Conservation (phyloP, 75 land plant genomes). For the Pinus albicaulis region DNA sequence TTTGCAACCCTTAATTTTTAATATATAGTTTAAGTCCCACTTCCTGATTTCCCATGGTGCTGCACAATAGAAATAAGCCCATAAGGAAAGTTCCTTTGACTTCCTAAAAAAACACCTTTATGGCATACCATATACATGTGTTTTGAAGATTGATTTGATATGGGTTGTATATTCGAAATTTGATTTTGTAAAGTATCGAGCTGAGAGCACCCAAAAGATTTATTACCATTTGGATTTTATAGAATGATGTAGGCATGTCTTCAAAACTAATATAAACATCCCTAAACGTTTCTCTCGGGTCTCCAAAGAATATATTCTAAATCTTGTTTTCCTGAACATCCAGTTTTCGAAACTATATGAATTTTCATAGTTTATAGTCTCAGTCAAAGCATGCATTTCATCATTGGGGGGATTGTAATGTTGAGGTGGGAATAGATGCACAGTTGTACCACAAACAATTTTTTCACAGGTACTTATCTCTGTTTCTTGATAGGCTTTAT, state of each 20-base stretch:
- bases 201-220: not conserved
- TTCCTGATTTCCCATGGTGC: constrained; percentile 64
- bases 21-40: constrained; percentile 87
- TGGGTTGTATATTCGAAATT: not conserved
- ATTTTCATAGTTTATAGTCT: not conserved
- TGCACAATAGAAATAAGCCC: constrained; percentile 78
- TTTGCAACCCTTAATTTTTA: constrained; percentile 34
- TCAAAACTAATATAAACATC: not conserved
- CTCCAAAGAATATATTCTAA: not conserved
- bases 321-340: not conserved
- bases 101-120: not conserved
- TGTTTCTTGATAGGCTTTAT: too few species aligned
- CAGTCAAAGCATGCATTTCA: not conserved
- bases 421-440: not conserved
- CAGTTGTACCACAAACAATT: not conserved
- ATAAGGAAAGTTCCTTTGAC: constrained; percentile 30
- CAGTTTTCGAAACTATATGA: not conserved
- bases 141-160: not conserved
- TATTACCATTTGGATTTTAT: not conserved
- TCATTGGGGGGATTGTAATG: not conserved
- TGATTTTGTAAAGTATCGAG: not conserved
- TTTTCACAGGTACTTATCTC: not conserved
- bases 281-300: not conserved
- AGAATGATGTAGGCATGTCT: not conserved
- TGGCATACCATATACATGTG: not conserved